Evolutionary conservation across 2,329 filamentous ascomycete species (phyloP), one percentile per base, ranked within the genome.

Genomic region (Dothidotthia symphoricarpi): DNA sequence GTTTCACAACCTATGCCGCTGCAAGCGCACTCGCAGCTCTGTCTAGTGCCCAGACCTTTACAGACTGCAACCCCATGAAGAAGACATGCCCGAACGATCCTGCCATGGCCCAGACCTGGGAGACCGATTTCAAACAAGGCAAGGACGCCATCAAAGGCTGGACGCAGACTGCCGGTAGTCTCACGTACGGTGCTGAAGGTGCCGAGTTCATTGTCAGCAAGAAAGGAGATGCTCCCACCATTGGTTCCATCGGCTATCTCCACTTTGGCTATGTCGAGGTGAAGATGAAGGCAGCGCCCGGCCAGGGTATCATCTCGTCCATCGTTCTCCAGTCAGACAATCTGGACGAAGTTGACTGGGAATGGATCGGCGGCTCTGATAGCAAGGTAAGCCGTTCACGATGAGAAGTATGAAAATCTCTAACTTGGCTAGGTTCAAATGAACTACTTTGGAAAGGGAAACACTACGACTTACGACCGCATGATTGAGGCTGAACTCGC

Each of bases 271-370:
- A 82, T 43, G 82, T 88, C 39, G 87, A 93, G 67, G 76, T 91
- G 41, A 75, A 80, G 51, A 78, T 94, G 73, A 87, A 88, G 70
- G 85, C 86, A 3, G 82, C 89, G 1, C 70, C 74, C 1, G 89
- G 89, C 13, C 71, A 70, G 6, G 89, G 89, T 34, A 83, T 95
- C 47, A 80, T 95, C 54, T 88, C 83, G 57, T 78, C 86, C 45
- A 83, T 94, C 58, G 90, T 95, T 62, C 76, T 91, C 66, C 76
- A 93, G 50, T 91, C 85, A 34, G 85, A 93, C 53, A 83, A 89
- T 54, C 75, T 91, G 11, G 89, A 95, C 63, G 88, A 95, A 68
- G 82, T 95, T 27, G 89, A 95, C 61, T 91, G 87, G 72, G 87
- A 93, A 61, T 86, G 87, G 59, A 75, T 88, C 41, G 87, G 87